Conservation (phyloP, 2,329 filamentous ascomycete genomes). For the Fusarium sp. region DNA sequence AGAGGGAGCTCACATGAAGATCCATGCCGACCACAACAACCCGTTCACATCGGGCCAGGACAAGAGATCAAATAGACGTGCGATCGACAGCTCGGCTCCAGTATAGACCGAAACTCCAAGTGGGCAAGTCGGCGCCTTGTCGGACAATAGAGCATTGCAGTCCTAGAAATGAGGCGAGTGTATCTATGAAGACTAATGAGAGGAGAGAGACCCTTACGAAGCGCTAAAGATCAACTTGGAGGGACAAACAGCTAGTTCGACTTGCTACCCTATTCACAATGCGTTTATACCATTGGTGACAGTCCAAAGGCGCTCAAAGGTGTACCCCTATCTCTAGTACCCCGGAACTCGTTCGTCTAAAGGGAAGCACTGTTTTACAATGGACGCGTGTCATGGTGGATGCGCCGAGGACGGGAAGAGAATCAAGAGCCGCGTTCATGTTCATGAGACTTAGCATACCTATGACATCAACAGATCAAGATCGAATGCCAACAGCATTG, state of each 20-base stretch:
- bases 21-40: constrained; percentile 23
- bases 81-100: background rate
- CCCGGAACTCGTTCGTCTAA: background rate
- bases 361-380: background rate
- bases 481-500: background rate
- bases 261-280: background rate
- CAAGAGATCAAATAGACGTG: background rate
- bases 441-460: background rate
- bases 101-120: background rate
- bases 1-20: constrained; percentile 14
- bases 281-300: background rate
- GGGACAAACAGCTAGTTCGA: background rate
- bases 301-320: background rate
- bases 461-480: background rate
- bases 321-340: background rate
- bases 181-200: background rate
- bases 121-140: background rate
- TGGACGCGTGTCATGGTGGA: background rate
- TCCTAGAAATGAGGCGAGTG: background rate
- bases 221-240: background rate
- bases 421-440: background rate
- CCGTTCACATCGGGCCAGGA: background rate
- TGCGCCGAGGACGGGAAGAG: background rate
- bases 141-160: background rate
- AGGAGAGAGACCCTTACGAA: background rate